These are phyloP conservation scores for Nannizziopsis barbatae DNA, from an alignment of 2,329 filamentous ascomycete species.

Conservation along the genomic window DNA sequence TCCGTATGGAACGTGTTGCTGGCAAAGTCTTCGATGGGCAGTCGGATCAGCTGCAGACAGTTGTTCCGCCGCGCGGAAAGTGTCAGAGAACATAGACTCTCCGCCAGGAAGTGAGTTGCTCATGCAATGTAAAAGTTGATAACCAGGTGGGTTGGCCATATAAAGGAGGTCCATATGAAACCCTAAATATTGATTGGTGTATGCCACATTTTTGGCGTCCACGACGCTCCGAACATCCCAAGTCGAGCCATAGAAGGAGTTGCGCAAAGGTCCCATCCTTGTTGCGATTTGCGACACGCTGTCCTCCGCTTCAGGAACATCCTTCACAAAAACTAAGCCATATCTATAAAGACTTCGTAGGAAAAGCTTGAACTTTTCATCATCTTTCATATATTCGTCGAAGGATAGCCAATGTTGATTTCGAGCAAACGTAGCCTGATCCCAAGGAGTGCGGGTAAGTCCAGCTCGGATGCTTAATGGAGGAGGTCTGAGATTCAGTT, in stretches of 20 bases:
- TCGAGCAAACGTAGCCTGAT: conserved; percentile 32
- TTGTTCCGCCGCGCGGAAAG: conserved; percentile 46
- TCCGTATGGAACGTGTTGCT: conserved; percentile 47
- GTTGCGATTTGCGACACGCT: conserved; percentile 58
- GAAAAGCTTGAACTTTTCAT: conserved; percentile 48
- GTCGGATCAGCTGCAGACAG: conserved; percentile 14
- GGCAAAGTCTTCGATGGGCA: conserved; percentile 31
- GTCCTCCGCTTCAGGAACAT: conserved; percentile 57
- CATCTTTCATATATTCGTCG: conserved; percentile 56
- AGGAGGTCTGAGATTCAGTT: not conserved
- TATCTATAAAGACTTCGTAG: conserved; percentile 52
- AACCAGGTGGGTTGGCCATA: conserved; percentile 62
- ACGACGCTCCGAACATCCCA: conserved; percentile 81
- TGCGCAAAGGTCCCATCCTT: conserved; percentile 65
- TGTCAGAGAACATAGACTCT: conserved; percentile 75
- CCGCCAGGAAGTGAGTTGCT: conserved; percentile 69
- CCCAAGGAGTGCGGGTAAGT: conserved; percentile 1
- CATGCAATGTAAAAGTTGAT: conserved; percentile 84
- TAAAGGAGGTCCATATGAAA: conserved; percentile 94
- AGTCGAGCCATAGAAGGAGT: conserved; percentile 82
- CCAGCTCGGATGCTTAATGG: not conserved
- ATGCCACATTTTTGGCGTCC: conserved; percentile 79
- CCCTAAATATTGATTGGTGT: conserved; percentile 69
- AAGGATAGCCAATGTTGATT: conserved; percentile 51
- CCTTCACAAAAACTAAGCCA: conserved; percentile 66